These are phyloP conservation scores for Monsonia emarginata DNA, from an alignment of 441 rosid genomes.

Conservation along the genomic window DNA sequence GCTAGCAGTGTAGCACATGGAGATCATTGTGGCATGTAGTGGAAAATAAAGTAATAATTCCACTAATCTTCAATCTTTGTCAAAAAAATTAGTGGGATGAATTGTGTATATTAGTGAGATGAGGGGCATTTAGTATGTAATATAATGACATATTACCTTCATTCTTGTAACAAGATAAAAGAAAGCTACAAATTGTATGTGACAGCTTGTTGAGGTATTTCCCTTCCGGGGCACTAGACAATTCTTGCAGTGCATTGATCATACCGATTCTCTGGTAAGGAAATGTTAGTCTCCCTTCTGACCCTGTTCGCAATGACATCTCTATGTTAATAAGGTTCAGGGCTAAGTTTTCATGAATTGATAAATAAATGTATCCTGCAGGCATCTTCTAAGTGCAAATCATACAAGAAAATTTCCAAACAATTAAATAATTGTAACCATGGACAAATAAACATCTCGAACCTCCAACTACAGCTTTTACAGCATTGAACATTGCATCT, in stretches of 20 bases:
- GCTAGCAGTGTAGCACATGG: no score
- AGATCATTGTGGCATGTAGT: no score
- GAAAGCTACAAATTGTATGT: constrained; percentile 44
- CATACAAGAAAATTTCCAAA: neutral
- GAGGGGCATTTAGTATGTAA: no score
- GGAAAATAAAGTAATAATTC: no score
- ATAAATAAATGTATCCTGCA: neutral
- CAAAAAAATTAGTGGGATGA: no score
- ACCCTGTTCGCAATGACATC: constrained; percentile 39
- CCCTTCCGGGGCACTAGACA: constrained; percentile 80
- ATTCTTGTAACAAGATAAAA: constrained; percentile 63
- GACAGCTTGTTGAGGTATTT: constrained; percentile 62
- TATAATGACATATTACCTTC: constrained; percentile 51
- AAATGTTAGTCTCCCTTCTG: constrained; percentile 90
- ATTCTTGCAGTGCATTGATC: constrained; percentile 69
- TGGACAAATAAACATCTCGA: constrained; percentile 18
- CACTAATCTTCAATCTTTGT: no score
- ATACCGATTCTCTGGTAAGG: constrained; percentile 92
- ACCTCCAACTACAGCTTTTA: constrained; percentile 92
- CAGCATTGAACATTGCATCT: constrained; percentile 68
- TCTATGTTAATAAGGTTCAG: constrained; percentile 7
- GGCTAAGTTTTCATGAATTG: neutral
- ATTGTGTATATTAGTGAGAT: no score
- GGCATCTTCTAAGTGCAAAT: constrained; percentile 2
- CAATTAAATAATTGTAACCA: neutral